Evolutionary conservation across 768 basidiomycete genomes (phyloP), one percentile per base, ranked within the genome.

Genomic region (Psilocybe cyanescens): DNA sequence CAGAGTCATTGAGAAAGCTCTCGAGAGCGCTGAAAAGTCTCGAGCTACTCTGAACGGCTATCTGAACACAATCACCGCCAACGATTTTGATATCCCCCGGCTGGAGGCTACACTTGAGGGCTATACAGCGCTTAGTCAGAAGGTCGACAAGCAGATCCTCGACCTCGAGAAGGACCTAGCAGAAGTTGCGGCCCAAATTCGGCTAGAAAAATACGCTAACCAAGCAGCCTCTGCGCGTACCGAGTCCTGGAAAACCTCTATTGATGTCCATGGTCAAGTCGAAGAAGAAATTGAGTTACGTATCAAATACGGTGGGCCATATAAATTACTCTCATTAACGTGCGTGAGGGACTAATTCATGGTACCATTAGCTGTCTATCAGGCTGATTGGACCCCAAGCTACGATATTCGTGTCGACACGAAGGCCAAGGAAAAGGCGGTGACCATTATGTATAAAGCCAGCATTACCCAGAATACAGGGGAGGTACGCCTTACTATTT

Each of bases 341-440:
- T 50, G 14, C n/a, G 14, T 16, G 39, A 17, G 12, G 33, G 33
- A 11, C 11, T 35, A 11, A 35, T 11, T 14, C 2, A 6, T 14
- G 8, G n/a, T 11, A 45, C 11, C 19, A 19, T 33, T 19, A 60
- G 61, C 58, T 19, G 66, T 70, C 24, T 30, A 37, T 1, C 57
- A 60, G 37, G 75, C 74, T 2, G 70, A 58, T 17, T 81, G 80
- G 79, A 65, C 41, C 16, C 71, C 79, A 2, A 61, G 61, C 8
- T 80, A 81, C 41, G 77, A 80, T 57, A 70, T 80, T 37, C 72
- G 79, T 1, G 79, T 77, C 14, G 68, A 79, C 45, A 79, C 72
- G 61, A 62, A 76, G 12, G 60, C 74, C 3, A 72, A 73, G 39
- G 73, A 77, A 3, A 70, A 72, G 9, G 65, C 74, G 0, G 63